phyloP scores from a whole-genome alignment of 2,329 filamentous ascomycete species.

The Hymenoscyphus fructigenus region DNA sequence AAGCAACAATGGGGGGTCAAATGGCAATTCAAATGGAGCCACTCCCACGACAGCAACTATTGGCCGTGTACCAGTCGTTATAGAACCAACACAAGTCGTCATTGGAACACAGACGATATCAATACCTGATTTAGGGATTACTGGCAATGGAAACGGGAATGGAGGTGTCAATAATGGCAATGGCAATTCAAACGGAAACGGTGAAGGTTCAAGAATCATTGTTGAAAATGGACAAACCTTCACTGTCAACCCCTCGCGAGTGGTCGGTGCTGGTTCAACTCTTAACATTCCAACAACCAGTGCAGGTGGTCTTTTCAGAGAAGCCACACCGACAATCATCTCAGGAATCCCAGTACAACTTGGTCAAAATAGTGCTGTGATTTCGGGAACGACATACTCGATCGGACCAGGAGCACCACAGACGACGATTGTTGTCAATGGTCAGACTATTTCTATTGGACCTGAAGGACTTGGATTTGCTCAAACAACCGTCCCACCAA shows the following conservation, averaged over 20 bases:
- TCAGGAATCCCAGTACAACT: constrained; percentile 23
- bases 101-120: constrained; percentile 28
- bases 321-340: constrained; percentile 24
- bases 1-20: not conserved
- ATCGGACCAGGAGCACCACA: constrained; percentile 27
- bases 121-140: constrained; percentile 9
- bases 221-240: constrained; percentile 30
- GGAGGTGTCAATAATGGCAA: constrained; percentile 2
- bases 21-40: not conserved
- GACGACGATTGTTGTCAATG: constrained; percentile 23
- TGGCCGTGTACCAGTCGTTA: constrained; percentile 24
- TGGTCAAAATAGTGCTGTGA: constrained; percentile 19
- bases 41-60: constrained; percentile 16
- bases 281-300: constrained; percentile 24
- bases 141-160: constrained; percentile 1
- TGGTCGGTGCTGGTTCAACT: constrained; percentile 25
- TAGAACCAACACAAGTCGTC: constrained; percentile 24
- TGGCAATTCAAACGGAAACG: not conserved
- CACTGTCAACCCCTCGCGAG: constrained; percentile 30
- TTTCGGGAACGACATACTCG: constrained; percentile 26
- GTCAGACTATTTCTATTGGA: constrained; percentile 29
- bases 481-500: constrained; percentile 25
- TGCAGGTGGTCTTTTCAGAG: constrained; percentile 13
- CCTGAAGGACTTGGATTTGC: constrained; percentile 26
- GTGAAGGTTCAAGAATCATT: constrained; percentile 14